Percentiles rank a stretch among this genome's conserved stretches.
phyloP scores from a whole-genome alignment of 768 basidiomycete species.

The Dendrothele bispora region DNA sequence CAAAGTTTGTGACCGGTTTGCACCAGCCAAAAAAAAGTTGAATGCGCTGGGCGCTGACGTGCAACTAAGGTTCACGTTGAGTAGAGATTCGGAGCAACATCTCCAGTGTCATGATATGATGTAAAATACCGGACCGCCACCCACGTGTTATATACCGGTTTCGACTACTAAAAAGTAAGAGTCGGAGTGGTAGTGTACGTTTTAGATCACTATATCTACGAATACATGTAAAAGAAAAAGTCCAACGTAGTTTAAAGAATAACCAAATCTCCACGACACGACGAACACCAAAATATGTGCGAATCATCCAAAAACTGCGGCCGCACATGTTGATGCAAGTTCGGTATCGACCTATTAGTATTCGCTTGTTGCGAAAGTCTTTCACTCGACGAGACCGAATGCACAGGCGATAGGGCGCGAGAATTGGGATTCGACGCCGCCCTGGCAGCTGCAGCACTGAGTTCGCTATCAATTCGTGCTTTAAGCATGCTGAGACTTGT shows the following conservation, averaged over 20 bases:
- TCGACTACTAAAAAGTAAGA: no score
- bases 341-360: slow-evolving; percentile 20
- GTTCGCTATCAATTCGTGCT: slow-evolving; percentile 85
- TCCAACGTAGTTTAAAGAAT: slow-evolving; percentile 48
- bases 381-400: slow-evolving; percentile 33
- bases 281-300: slow-evolving; percentile 87
- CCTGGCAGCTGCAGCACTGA: slow-evolving; percentile 34
- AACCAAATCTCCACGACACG: slow-evolving; percentile 80
- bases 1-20: no score
- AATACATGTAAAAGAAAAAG: not conserved
- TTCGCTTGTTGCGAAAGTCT: no score
- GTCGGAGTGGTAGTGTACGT: no score
- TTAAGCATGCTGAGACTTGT: slow-evolving; percentile 89
- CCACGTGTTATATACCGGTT: no score
- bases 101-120: no score
- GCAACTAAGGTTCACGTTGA: no score
- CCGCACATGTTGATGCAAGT: slow-evolving; percentile 35
- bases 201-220: no score
- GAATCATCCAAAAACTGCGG: slow-evolving; percentile 86
- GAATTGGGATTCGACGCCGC: slow-evolving; percentile 43
- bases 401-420: slow-evolving; percentile 56
- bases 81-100: no score
- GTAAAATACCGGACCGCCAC: no score
- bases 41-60: no score
- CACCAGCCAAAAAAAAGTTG: no score